Conservation (phyloP, 305 asterid genomes). For the Solanum hybrid region DNA sequence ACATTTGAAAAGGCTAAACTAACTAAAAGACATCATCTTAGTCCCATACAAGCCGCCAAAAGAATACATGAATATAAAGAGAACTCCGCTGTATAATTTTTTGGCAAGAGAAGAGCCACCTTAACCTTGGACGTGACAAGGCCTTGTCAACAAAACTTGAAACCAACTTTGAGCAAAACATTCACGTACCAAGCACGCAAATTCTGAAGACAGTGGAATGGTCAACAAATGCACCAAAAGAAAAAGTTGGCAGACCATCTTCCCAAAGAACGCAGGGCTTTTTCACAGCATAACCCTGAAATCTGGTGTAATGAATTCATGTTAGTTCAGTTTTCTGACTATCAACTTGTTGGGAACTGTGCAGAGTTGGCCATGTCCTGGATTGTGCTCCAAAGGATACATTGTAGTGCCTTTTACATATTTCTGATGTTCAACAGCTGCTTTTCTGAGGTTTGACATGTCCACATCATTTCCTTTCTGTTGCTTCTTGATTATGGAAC, state of each 20-base stretch:
- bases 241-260: background rate
- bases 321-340: background rate
- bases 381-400: conserved; percentile 80
- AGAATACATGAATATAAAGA: background rate
- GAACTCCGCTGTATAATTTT: background rate
- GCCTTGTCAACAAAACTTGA: background rate
- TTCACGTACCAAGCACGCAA: background rate
- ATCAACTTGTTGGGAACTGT: conserved; percentile 39
- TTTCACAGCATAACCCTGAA: background rate
- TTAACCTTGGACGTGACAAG: background rate
- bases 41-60: background rate
- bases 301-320: background rate
- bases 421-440: conserved; percentile 46
- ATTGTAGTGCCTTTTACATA: conserved; percentile 54
- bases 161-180: background rate
- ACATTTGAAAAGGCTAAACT: background rate
- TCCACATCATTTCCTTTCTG: conserved; percentile 19
- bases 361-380: conserved; percentile 77
- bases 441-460: conserved; percentile 26
- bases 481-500: conserved; percentile 57
- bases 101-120: background rate
- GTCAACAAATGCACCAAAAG: background rate
- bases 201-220: background rate
- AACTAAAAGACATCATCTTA: background rate
- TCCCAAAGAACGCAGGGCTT: background rate